Conservation (phyloP, 495 filamentous ascomycete genomes). For the Tuber umbilicatum region DNA sequence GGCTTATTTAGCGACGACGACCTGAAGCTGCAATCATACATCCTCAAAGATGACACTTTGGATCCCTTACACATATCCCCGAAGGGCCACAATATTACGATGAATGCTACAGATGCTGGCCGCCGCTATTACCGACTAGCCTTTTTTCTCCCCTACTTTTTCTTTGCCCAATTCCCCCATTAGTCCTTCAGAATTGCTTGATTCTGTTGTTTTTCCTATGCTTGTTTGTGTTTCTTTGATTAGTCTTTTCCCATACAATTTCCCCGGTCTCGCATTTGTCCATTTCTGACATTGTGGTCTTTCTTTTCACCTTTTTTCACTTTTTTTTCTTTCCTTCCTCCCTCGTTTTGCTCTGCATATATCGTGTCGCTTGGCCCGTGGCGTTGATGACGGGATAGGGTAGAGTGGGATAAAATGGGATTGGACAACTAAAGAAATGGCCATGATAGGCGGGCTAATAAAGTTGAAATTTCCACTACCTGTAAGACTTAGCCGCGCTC, state of each 20-base stretch:
- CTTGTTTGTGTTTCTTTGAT: not conserved
- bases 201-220: not conserved
- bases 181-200: not conserved
- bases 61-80: not conserved
- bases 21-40: not conserved
- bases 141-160: not conserved
- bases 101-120: not conserved
- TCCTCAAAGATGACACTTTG: too few species aligned
- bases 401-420: not conserved
- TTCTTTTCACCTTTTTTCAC: too few species aligned
- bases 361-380: too few species aligned
- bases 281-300: not conserved
- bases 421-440: not conserved
- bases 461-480: not conserved
- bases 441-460: not conserved
- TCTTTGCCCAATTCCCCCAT: not conserved
- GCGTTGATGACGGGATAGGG: not conserved
- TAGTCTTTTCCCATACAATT: not conserved
- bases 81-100: too few species aligned
- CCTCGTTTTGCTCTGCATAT: too few species aligned
- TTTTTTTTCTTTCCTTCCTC: not conserved
- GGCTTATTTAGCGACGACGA: not conserved
- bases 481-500: not conserved
- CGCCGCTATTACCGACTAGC: not conserved
- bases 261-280: not conserved